Evolutionary conservation across 768 basidiomycete genomes (phyloP), one percentile per base, ranked within the genome.

Genomic region (Lentinus brumalis): DNA sequence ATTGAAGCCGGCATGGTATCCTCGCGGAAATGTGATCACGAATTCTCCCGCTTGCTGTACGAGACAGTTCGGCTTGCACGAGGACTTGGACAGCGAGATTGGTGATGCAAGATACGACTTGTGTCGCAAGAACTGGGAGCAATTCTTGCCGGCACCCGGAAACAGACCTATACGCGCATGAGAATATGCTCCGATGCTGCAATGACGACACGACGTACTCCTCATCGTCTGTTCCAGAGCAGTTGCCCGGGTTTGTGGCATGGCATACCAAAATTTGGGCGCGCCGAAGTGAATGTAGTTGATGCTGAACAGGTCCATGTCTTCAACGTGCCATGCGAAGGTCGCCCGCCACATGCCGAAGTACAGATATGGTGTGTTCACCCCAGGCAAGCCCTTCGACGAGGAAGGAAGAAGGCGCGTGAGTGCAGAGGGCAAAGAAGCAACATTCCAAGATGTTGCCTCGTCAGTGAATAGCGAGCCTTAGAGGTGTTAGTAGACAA

Each of bases 261-360:
- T 81, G 2, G 95, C 89, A 73, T 98, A 98, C 97, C 97, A 99
- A 69, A 91, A 90, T 67, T 93, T 98, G 1, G 96, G 95, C 0
- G 96, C 95, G 0, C 97, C 97, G 67, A 98, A 98, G 74, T 99
- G 97, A 57, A 99, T 93, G 72, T 95, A 98, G 71, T 99, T 99
- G 77, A 99, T 98, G 58, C 94, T 96, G 76, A 96, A 98, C 1
- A 99, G 81, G 70, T 99, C 97, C 92, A 98, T 97, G 74, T 99
- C 97, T 74, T 99, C 97, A 50, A 99, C 97, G 68, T 99, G 97
- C 96, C 97, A 99, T 0, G 95, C 93, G 75, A 98, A 98, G 0
- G 94, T 94, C 26, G 96, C 96, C 53, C 95, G 82, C 97, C 97
- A 99, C 96, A 98, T 98, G 64, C 97, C 97, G 72, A 96, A 98